These are phyloP conservation scores for Filosporella fistucella DNA, from an alignment of 495 filamentous ascomycete genomes.

Conservation along the genomic window DNA sequence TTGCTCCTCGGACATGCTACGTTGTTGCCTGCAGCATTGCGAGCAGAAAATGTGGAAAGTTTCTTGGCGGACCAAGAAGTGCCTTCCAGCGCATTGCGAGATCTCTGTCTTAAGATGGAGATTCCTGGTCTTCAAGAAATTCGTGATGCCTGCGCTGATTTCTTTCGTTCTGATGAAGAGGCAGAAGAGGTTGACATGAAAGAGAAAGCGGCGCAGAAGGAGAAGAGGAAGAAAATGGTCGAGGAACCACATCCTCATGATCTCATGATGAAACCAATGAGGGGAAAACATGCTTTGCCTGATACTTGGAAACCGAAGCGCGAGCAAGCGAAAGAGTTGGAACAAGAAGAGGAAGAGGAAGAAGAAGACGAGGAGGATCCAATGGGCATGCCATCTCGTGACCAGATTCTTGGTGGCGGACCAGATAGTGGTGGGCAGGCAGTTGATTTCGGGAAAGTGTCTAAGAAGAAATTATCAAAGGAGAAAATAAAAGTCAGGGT, in stretches of 20 bases:
- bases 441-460: neutral
- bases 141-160: conserved; percentile 49
- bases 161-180: conserved; percentile 34
- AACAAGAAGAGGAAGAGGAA: no score
- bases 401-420: neutral
- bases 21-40: no score
- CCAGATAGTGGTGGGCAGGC: neutral
- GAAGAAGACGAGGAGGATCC: neutral
- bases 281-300: conserved; percentile 11
- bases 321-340: conserved; percentile 20
- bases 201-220: neutral
- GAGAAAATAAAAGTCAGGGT: conserved; percentile 41
- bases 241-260: no score
- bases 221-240: neutral
- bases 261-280: neutral
- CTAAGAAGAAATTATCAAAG: conserved; percentile 10
- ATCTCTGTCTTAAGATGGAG: conserved; percentile 43
- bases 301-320: conserved; percentile 24
- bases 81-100: conserved; percentile 38
- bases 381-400: neutral
- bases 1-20: no score
- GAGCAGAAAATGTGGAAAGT: conserved; percentile 38
- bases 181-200: conserved; percentile 22
- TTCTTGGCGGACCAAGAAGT: conserved; percentile 40
- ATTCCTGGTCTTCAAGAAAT: conserved; percentile 40